Conservation (phyloP, 2,329 filamentous ascomycete genomes). For the Paracoccidioides brasiliensis region DNA sequence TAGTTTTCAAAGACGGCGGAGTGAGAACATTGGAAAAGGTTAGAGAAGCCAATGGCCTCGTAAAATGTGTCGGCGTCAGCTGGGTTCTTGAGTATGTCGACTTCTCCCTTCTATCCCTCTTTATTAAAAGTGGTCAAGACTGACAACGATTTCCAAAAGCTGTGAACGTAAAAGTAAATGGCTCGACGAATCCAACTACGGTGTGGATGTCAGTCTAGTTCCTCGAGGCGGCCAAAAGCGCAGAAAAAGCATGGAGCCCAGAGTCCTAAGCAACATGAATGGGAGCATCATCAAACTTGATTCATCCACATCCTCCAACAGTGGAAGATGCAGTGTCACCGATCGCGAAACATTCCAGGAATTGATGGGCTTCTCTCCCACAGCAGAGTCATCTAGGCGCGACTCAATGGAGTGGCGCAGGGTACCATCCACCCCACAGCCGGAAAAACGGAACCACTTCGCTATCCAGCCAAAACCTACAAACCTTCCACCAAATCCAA, state of each 20-base stretch:
- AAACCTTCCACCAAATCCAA: background rate
- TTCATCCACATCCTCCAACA: conserved; percentile 16
- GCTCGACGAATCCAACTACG: conserved; percentile 59
- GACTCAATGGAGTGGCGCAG: conserved; percentile 3
- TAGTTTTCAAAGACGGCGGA: conserved; percentile 79
- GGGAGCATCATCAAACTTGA: conserved; percentile 42
- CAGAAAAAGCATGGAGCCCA: conserved; percentile 71
- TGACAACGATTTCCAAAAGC: conserved; percentile 29
- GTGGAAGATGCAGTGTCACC: conserved; percentile 19
- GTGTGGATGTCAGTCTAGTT: conserved; percentile 52
- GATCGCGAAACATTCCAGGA: conserved; percentile 21
- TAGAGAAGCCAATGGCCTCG: conserved; percentile 54
- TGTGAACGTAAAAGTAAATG: conserved; percentile 65
- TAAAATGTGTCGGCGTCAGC: conserved; percentile 74
- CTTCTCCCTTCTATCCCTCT: background rate
- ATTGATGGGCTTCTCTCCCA: conserved; percentile 24
- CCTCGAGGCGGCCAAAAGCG: conserved; percentile 59
- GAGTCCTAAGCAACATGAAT: conserved; percentile 54
- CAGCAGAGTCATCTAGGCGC: conserved; percentile 12
- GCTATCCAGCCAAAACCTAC: background rate
- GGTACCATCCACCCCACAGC: background rate
- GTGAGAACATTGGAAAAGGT: conserved; percentile 67
- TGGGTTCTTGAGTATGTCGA: conserved; percentile 74
- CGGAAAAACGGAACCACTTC: background rate
- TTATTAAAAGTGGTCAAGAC: conserved; percentile 7